Conservation (phyloP, 2,329 filamentous ascomycete genomes). For the Paecilomyces niveus region DNA sequence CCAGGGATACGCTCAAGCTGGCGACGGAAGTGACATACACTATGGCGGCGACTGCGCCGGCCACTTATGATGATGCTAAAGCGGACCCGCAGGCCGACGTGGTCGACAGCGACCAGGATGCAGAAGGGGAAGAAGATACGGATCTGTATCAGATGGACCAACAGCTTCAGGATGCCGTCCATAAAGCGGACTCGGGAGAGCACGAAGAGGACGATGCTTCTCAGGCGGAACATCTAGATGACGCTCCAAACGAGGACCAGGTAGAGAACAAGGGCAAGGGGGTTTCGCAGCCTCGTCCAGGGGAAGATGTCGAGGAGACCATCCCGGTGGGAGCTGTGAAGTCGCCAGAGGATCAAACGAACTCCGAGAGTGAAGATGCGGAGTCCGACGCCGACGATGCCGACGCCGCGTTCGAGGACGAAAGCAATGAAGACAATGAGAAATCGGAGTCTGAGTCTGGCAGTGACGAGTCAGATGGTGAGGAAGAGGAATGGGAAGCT, state of each 20-base stretch:
- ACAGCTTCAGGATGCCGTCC: conserved; percentile 31
- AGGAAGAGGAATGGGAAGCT: conserved; percentile 43
- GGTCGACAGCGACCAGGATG: conserved; percentile 37
- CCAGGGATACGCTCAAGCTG: conserved; percentile 21
- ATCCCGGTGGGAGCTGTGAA: conserved; percentile 28
- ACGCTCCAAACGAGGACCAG: conserved; percentile 13
- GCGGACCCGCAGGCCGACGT: conserved; percentile 24
- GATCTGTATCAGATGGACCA: conserved; percentile 35
- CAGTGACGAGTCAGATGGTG: conserved; percentile 54
- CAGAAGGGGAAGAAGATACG: conserved; percentile 38
- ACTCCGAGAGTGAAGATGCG: conserved; percentile 31
- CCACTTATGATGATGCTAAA: conserved; percentile 28
- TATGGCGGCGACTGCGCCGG: conserved; percentile 36
- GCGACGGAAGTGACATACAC: conserved; percentile 30
- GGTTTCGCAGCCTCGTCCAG: conserved; percentile 14
- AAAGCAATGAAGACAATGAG: conserved; percentile 33
- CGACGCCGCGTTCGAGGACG: conserved; percentile 36
- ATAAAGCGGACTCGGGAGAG: conserved; percentile 27
- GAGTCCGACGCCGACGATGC: conserved; percentile 33
- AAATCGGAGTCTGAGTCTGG: conserved; percentile 31
- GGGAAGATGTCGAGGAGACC: conserved; percentile 33
- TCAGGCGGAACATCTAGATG: conserved; percentile 28
- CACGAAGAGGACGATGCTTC: conserved; percentile 22
- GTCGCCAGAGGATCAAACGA: conserved; percentile 20
- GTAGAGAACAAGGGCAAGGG: conserved; percentile 27